Base-by-base conservation (phyloP, 331 rosid genomes). In the Arachis monticola region DNA sequence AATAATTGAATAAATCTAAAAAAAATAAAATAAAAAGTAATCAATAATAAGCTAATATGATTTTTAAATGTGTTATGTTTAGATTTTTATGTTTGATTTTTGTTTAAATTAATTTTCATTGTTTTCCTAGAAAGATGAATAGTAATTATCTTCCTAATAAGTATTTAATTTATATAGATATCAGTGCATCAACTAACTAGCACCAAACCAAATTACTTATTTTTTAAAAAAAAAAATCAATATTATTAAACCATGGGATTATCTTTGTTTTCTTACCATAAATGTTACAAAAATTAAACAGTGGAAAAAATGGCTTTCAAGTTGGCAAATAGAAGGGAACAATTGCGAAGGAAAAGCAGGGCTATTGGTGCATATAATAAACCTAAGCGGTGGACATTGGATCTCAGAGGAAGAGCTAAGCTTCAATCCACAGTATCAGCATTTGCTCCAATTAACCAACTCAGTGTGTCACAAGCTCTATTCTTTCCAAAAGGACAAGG, bases 261-360 rank as follows among this genome's bases (percentile, higher is more conserved):
- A 17, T 17, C 22, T 55, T 70, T 73, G 10, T 27, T 30, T 7
- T 70, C 42, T 38, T 52, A 42, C 22, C 60, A 45, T 32, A 8
- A 27, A n/a, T 62, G 22, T 31, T 65, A 44, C 64, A 60, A n/a
- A 38, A 38, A 38, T 38, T 38, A 3, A 38, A 3, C 64, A 95
- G 97, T 95, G 98, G 99, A 78, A 73, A 69, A 86, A 88, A 69
- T 95, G 97, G 98, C 78, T 95, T 52, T 63, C 86, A 57, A 86
- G 82, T 77, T 92, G 99, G 98, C 70, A 83, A 70, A 79, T 68
- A 3, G 90, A 80, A 80, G 97, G 89, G 13, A 91, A 86, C 79
- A 78, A 47, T 70, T 74, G 84, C 56, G 69, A 79, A 74, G 93
- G 78, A 69, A 81, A 89, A 72, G 99, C 90, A 46, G 89, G 89